Evolutionary conservation across 1,284 basidiomycete genomes (phyloP).

Genomic region (Binderoboletus segoi): DNA sequence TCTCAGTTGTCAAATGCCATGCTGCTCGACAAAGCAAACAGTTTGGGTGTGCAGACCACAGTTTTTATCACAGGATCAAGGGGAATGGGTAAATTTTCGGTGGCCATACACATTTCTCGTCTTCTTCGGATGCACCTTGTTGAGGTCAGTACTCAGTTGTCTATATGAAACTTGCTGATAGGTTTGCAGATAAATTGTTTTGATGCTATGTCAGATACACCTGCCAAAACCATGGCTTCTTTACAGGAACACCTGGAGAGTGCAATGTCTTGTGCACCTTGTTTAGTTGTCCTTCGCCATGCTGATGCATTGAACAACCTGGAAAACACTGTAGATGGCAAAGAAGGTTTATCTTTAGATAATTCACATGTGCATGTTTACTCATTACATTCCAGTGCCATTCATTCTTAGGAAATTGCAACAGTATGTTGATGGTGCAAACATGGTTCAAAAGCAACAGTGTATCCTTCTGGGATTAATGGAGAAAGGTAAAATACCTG

Average conservation of each 20-base stretch:
- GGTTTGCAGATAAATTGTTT: constrained; percentile 80
- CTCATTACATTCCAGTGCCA: constrained; percentile 46
- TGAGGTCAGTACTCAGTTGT: constrained; percentile 54
- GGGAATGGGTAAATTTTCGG: constrained; percentile 76
- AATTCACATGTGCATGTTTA: neutral
- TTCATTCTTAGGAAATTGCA: constrained; percentile 61
- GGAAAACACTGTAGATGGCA: constrained; percentile 65
- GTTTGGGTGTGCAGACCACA: constrained; percentile 64
- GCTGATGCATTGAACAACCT: constrained; percentile 82
- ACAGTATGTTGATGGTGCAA: constrained; percentile 61
- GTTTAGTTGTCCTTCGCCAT: constrained; percentile 81
- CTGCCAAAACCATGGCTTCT: constrained; percentile 77
- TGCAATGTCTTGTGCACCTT: constrained; percentile 82
- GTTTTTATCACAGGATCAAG: constrained; percentile 75
- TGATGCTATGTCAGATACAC: constrained; percentile 80
- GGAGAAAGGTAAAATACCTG: constrained; percentile 69
- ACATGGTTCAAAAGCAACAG: constrained; percentile 63
- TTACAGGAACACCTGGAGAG: constrained; percentile 80
- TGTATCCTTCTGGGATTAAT: constrained; percentile 77
- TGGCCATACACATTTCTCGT: constrained; percentile 58
- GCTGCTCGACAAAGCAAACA: constrained; percentile 52
- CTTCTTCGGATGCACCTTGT: constrained; percentile 76
- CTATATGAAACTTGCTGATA: neutral
- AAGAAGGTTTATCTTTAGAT: constrained; percentile 50
- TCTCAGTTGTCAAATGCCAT: constrained; percentile 57